Conservation (phyloP, 1,139 yeast species). For the Geotrichum fermentans region DNA sequence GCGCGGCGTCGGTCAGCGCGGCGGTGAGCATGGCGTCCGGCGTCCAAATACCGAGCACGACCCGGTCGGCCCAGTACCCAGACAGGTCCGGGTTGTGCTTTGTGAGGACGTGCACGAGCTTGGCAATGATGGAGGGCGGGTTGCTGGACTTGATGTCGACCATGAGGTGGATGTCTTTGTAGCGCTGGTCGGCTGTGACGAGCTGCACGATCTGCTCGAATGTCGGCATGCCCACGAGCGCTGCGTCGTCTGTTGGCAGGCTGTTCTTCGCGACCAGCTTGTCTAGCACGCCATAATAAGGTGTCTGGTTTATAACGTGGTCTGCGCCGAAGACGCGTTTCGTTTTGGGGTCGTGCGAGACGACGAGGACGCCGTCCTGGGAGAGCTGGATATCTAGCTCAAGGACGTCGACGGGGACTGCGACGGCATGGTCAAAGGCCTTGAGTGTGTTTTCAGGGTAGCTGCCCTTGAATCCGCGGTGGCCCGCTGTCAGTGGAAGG, state of each 20-base stretch:
- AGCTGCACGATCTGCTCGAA: slow-evolving; percentile 60
- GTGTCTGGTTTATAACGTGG: slow-evolving; percentile 38
- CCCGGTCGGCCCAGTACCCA: slow-evolving; percentile 60
- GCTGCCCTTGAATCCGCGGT: slow-evolving; percentile 45
- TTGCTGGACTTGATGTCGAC: slow-evolving; percentile 78
- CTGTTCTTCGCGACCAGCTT: slow-evolving; percentile 34
- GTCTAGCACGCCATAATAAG: slow-evolving; percentile 43
- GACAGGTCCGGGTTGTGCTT: slow-evolving; percentile 46
- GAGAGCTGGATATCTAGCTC: slow-evolving; percentile 85
- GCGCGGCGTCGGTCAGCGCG: slow-evolving; percentile 44
- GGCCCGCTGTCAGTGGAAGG: background rate
- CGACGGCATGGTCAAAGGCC: slow-evolving; percentile 63
- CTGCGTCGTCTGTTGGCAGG: background rate
- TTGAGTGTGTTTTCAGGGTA: slow-evolving; percentile 74
- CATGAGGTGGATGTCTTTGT: slow-evolving; percentile 49
- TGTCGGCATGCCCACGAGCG: slow-evolving; percentile 44
- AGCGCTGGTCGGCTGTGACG: slow-evolving; percentile 43
- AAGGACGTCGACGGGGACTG: slow-evolving; percentile 48
- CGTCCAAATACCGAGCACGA: slow-evolving; percentile 81
- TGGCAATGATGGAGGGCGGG: slow-evolving; percentile 51
- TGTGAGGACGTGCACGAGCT: slow-evolving; percentile 48
- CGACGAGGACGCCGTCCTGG: slow-evolving; percentile 63
- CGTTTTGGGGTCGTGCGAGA: slow-evolving; percentile 67
- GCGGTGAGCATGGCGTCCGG: slow-evolving; percentile 58
- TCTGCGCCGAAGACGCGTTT: slow-evolving; percentile 50